These are phyloP conservation scores for Stachybotrys echinatus DNA, from an alignment of 2,329 filamentous ascomycete genomes.

Conservation along the genomic window DNA sequence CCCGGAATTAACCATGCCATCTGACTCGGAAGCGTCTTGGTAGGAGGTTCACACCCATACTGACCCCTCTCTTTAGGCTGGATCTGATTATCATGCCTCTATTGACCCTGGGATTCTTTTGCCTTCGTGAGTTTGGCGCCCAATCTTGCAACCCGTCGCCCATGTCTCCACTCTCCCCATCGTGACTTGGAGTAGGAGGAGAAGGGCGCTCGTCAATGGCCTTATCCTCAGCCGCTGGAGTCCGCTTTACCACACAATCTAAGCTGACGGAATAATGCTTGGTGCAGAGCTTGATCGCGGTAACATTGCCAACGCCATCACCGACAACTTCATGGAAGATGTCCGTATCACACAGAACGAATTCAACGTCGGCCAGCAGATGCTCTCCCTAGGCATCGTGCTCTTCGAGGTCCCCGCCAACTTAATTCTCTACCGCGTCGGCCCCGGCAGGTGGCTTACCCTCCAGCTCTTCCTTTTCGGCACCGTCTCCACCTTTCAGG, in stretches of 20 bases:
- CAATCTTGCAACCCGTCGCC: background rate
- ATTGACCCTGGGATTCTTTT: constrained; percentile 36
- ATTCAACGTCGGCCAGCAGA: constrained; percentile 45
- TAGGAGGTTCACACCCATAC: background rate
- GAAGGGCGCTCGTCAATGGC: background rate
- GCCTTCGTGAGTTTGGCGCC: constrained; percentile 25
- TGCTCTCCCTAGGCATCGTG: constrained; percentile 45
- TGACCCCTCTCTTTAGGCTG: constrained; percentile 16
- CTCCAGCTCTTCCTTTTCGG: constrained; percentile 49
- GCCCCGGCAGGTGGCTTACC: constrained; percentile 47
- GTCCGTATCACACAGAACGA: constrained; percentile 44
- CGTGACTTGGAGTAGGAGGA: background rate
- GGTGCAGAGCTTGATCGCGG: constrained; percentile 31
- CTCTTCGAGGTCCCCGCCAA: constrained; percentile 34
- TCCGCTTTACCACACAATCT: background rate
- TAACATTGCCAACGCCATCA: constrained; percentile 42
- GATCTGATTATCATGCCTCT: constrained; percentile 37
- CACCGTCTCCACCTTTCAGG: constrained; percentile 48
- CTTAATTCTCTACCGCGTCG: constrained; percentile 26
- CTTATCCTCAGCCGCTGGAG: no score
- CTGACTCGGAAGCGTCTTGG: background rate
- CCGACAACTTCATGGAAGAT: constrained; percentile 43
- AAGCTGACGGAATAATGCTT: background rate
- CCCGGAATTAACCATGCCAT: background rate
- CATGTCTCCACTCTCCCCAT: background rate